Base-by-base conservation (phyloP, 306 rosid species). In the Aeschynomene evenia region DNA sequence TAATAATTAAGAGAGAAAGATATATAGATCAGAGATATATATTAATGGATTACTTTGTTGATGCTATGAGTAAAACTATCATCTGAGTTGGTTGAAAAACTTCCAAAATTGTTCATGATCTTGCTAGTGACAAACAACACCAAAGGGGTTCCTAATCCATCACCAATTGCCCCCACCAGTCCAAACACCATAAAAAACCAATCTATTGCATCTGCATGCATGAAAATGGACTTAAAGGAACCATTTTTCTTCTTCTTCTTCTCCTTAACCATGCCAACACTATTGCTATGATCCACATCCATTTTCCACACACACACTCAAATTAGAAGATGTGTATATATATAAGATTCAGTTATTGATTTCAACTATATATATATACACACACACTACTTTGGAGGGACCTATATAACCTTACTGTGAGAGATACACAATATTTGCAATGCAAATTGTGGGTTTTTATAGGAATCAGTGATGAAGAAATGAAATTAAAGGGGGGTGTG, bases 131-230 rank as follows among this genome's bases (percentile, higher is more conserved):
- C n/a, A 20, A 66, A 34, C 70, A 85, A 11, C 10, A 72, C 85
- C 58, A 85, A 15, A 50, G 97, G 97, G 5, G 85, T 81, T 3
- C 80, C 24, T 39, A 89, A 46, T 4, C 97, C 97, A 33, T 91
- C 97, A 0, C 91, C 94, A 10, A 91, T 18, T 12, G 93, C 64
- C 9, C 97, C 97, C 46, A 89, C 1, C 24, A 89, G 15, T 2
- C 97, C 97, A 3, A 91, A 59, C 26, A 20, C 13, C 97, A 91
- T 91, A 59, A 82, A 53, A 46, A 77, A 75, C 64, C 51, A 71
- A 28, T 91, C 97, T 11, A 26, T 55, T 28, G 70, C 42, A 82
- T 91, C 97, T 13, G 96, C 96, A 58, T 91, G 96, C 87, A 81
- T 83, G 87, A 91, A 86, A 78, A 91, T 84, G 52, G 91, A 86